These are phyloP conservation scores for Yarrowia bubula DNA, from an alignment of 805 yeast genomes.

Conservation along the genomic window DNA sequence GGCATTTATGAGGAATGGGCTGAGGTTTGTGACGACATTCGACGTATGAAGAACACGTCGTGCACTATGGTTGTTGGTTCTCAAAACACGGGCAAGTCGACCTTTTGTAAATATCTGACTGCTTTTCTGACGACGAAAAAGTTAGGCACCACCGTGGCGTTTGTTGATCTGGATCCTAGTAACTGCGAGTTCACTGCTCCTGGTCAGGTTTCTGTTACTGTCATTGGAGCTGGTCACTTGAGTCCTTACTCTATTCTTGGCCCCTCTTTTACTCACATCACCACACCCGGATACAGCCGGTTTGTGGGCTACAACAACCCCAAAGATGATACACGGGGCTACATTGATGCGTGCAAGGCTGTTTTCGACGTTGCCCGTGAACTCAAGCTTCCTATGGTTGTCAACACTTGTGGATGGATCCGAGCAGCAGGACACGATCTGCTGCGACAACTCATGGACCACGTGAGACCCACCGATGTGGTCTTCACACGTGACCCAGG, in stretches of 20 bases:
- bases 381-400: neutral
- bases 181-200: slow-evolving; percentile 19
- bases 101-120: slow-evolving; percentile 3
- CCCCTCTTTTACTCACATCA: slow-evolving; percentile 10
- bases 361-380: neutral
- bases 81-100: slow-evolving; percentile 17
- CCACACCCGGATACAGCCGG: neutral
- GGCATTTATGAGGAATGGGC: slow-evolving; percentile 3
- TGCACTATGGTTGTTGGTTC: slow-evolving; percentile 17
- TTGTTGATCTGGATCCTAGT: slow-evolving; percentile 20
- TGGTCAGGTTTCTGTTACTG: slow-evolving; percentile 2
- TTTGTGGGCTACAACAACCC: slow-evolving; percentile 26
- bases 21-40: slow-evolving; percentile 14
- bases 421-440: slow-evolving; percentile 23
- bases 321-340: slow-evolving; percentile 11
- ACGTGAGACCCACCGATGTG: neutral
- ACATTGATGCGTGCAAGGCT: neutral
- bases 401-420: slow-evolving; percentile 16
- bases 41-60: neutral
- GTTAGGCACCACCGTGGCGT: neutral
- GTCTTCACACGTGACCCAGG: slow-evolving; percentile 25
- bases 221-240: neutral
- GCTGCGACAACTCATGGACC: neutral
- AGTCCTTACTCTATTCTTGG: slow-evolving; percentile 10
- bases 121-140: neutral